Evolutionary conservation across 177 flowering plant genomes (phyloP), one percentile per base, ranked within the genome.

Genomic region (Vitis hybrid): DNA sequence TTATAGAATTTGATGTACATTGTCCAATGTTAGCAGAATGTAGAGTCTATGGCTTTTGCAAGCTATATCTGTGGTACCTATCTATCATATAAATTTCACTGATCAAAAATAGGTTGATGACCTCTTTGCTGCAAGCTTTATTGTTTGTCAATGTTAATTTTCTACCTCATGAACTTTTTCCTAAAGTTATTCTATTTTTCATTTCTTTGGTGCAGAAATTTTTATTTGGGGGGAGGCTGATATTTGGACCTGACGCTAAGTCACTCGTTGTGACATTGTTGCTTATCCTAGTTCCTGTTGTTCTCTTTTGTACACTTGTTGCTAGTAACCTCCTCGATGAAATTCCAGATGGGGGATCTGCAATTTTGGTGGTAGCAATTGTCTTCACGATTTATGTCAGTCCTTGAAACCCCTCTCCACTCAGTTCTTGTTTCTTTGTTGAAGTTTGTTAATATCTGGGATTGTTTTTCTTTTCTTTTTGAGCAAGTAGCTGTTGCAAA

Each of bases 181-280:
- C 52, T 68, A 40, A 52, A 19, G 45, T 40, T 54, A 50, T n/a
- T 59, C 19, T 58, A 48, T 30, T 18, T 18, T n/a, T 17, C 49
- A 13, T 12, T 40, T 45, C 18, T 52, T 48, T 51, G 45, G 3
- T 75, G 71, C 83, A 84, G 87, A 80, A 52, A 59, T 84, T 82
- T 55, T 50, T 80, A 11, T 67, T 68, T 13, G 18, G 52, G 6
- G 87, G 85, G 51, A 76, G 87, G 76, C 64, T 82, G 17, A 72
- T 84, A 48, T 84, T 84, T 74, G 87, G 87, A 34, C 87, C 87
- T 48, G 87, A 84, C 76, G 82, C 80, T 11, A 62, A 62, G 60
- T 82, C 85, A 23, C 45, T 82, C 54, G 15, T 78, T 3, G 66
- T 80, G 2, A 75, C 85, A 8, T 17, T 82, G 19, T 52, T 62